Percentiles rank a stretch among this genome's conserved stretches.
These are phyloP conservation scores for Auxenochlorella protothecoides DNA, from an alignment of 139 green algal species.

Conservation along the genomic window DNA sequence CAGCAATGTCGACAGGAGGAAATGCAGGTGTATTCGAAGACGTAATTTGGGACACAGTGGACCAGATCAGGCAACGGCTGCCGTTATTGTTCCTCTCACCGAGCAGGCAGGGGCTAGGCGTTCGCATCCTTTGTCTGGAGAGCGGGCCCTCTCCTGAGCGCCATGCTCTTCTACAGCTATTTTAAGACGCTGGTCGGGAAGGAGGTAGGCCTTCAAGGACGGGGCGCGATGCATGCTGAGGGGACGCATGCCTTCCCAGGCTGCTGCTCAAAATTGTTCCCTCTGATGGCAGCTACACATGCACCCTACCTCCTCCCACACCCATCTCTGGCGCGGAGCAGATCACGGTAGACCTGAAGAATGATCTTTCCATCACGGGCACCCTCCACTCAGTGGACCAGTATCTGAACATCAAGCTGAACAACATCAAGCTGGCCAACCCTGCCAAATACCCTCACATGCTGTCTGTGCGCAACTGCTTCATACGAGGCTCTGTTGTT, in stretches of 20 bases:
- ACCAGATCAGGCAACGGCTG: too few species aligned
- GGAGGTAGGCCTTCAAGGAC: conserved; percentile 36
- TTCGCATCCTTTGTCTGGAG: too few species aligned
- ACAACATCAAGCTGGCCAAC: conserved; percentile 75
- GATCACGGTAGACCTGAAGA: conserved; percentile 98
- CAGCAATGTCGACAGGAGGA: too few species aligned
- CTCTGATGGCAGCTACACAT: too few species aligned
- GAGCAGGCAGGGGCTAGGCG: too few species aligned
- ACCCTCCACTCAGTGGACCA: conserved; percentile 96
- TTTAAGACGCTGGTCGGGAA: conserved; percentile 93
- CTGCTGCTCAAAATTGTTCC: too few species aligned
- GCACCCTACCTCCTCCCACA: neutral
- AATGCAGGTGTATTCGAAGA: too few species aligned
- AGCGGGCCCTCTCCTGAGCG: neutral
- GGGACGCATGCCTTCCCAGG: too few species aligned
- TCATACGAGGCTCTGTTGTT: conserved; percentile 95
- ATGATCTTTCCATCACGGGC: conserved; percentile 90
- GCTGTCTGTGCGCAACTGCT: conserved; percentile 94
- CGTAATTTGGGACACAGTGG: too few species aligned
- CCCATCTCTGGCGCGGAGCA: conserved; percentile 15
- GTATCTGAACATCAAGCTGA: conserved; percentile 98
- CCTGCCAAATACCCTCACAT: conserved; percentile 93
- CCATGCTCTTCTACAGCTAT: conserved; percentile 86
- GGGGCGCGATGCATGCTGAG: too few species aligned
- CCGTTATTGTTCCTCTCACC: too few species aligned